Evolutionary conservation across 495 filamentous ascomycete species (phyloP), one percentile per base, ranked within the genome.

Genomic region (Podospora anserina): DNA sequence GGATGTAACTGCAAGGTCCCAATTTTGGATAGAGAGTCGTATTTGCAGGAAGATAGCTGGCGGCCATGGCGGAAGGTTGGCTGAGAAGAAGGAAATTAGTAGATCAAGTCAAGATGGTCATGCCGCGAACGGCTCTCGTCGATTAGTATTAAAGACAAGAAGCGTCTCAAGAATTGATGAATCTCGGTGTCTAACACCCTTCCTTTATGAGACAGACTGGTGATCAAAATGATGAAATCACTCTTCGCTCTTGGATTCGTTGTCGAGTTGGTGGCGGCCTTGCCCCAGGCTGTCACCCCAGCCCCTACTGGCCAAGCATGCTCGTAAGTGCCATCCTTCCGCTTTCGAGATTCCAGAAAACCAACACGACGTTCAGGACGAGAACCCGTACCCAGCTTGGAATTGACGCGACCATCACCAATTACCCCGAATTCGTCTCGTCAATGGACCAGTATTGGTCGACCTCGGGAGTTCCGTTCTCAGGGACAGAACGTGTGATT

Each of bases 371-470:
- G 2, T n/a, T 26, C 64, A 66, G 64, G n/a, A 28, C 28, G 6
- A 66, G 27, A 1, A 66, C 64, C 56, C 58, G 30, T 3, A 66
- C 56, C 1, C 55, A 59, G 11, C 49, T 44, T 23, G 64, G 64
- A 15, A 66, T 66, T 7, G 19, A 32, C 0, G 60, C 64, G 27
- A 26, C 55, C 56, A 27, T 66, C 30, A 66, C 64, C 16, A 39
- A 66, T 18, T 66, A 44, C 15, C 19, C 32, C 0, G 58, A 30
- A 2, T 66, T 59, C 7, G 4, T 59, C 2, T 58, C 54, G 11
- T 66, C 64, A 6, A 66, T 66, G 64, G 55, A 66, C 53, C 23
- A 44, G 19, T 28, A 13, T 6, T 66, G 58, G n/a, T 66, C 64
- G 16, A 66, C 27, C 15, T 59, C 64, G n/a, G 64, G 64, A 4